phyloP scores from a whole-genome alignment of 768 basidiomycete species.

The Tricholomella constricta region DNA sequence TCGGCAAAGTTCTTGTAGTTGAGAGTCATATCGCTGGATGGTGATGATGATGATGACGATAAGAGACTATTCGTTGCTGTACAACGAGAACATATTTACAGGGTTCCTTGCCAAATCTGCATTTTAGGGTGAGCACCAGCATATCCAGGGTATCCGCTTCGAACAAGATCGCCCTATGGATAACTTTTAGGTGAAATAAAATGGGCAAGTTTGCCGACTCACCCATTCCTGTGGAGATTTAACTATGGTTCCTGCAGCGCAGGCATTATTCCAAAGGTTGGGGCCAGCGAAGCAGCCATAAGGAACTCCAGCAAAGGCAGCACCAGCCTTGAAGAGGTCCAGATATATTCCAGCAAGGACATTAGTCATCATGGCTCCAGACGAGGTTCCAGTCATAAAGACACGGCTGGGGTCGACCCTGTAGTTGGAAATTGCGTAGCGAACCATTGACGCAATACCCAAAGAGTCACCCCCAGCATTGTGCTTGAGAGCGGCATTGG shows the following conservation, averaged over 20 bases:
- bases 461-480: constrained; percentile 57
- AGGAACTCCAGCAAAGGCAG: constrained; percentile 54
- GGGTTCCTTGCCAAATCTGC: constrained; percentile 58
- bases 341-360: constrained; percentile 57
- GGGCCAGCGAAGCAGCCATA: constrained; percentile 56
- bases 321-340: constrained; percentile 50
- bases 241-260: constrained; percentile 44
- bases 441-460: constrained; percentile 47
- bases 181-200: no score
- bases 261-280: constrained; percentile 47
- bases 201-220: no score
- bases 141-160: constrained; percentile 52
- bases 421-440: constrained; percentile 50
- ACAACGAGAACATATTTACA: constrained; percentile 20
- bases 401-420: constrained; percentile 48
- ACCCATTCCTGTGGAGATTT: constrained; percentile 52
- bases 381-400: constrained; percentile 52
- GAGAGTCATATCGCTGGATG: constrained; percentile 50
- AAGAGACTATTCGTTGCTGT: neutral
- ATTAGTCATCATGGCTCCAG: constrained; percentile 64
- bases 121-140: constrained; percentile 52
- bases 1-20: constrained; percentile 52
- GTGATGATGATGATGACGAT: no score
- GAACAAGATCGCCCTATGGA: constrained; percentile 48
- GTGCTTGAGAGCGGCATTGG: constrained; percentile 52